These are phyloP conservation scores for Herpetomonas tarakana DNA, from an alignment of 208 protist genomes.

Conservation along the genomic window DNA sequence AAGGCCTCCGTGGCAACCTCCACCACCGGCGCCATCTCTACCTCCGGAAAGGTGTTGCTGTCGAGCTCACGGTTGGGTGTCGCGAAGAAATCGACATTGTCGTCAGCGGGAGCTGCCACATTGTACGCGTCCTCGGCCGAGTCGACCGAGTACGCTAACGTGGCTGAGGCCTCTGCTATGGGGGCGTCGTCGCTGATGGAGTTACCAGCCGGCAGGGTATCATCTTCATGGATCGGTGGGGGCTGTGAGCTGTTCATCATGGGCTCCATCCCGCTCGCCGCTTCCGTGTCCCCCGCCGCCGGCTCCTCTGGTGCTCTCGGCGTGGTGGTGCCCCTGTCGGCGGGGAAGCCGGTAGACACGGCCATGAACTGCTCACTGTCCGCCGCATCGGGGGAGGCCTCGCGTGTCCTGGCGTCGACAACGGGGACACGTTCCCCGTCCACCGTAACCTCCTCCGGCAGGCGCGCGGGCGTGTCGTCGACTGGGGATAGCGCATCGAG, in stretches of 20 bases:
- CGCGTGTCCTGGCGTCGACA: not conserved
- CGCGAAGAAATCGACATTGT: too few relatives aligned
- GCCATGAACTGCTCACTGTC: not conserved
- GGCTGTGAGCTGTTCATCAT: not conserved
- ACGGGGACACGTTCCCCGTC: not conserved
- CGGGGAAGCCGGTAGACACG: not conserved
- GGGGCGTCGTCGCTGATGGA: too few relatives aligned
- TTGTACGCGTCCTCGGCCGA: not conserved
- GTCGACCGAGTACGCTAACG: not conserved
- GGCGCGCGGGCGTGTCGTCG: too few relatives aligned
- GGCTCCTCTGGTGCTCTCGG: not conserved
- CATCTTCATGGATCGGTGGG: not conserved
- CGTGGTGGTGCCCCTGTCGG: not conserved
- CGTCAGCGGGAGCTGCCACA: too few relatives aligned
- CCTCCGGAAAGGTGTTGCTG: too few relatives aligned
- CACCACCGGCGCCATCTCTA: too few relatives aligned
- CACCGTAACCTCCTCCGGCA: not conserved
- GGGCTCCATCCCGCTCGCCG: not conserved
- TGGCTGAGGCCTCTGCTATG: not conserved
- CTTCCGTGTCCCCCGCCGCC: too few relatives aligned
- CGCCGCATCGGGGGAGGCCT: not conserved
- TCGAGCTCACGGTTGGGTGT: too few relatives aligned
- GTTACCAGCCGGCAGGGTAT: too few relatives aligned
- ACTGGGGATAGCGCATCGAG: too few relatives aligned
- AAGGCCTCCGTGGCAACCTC: too few relatives aligned